Evolutionary conservation across 768 basidiomycete species (phyloP), one percentile per base, ranked within the genome.

Genomic region (Kwoniella mangroviensis): DNA sequence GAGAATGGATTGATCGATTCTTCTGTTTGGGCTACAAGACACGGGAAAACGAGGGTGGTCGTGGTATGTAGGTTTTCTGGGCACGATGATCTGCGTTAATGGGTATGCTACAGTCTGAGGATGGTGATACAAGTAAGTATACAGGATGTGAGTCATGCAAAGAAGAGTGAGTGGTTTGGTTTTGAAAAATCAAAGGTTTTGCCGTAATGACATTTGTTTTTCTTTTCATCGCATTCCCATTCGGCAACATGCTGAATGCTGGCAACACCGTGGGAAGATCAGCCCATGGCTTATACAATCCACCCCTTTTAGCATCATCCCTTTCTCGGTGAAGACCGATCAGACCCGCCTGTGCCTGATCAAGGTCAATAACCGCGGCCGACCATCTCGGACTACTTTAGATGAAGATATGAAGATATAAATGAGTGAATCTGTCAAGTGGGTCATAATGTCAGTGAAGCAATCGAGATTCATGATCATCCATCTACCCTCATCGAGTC

Each of bases 351-450:
- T 34, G 58, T 60, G n/a, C 58, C 58, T 60, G 15, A 4, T 5
- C 6, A 41, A 26, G 41, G 42, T 60, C 40, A 60, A 21, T 60
- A 60, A 60, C 58, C 58, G 58, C 58, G 58, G 58, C 58, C 58
- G 58, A 5, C 11, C 40, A 19, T 13, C 11, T n/a, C 40, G 26
- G n/a, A n/a, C n/a, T n/a, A n/a, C n/a, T n/a, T n/a, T n/a, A 15
- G 19, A 10, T 22, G 40, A 26, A 3, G 7, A 2, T 4, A 54
- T 2, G 22, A 55, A 19, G 28, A 34, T 57, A 57, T 57, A 57
- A 57, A 57, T 57, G 15, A 49, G 45, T 49, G 4, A 49, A 13
- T 49, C 34, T 34, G 34, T 4, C 4, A 34, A 34, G 34, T 34
- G 6, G 6, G 34, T 34, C 34, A 6, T 34, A 34, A 34, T 49